phyloP scores from a whole-genome alignment of 148 eudicot species.

The Cornus suecica region DNA sequence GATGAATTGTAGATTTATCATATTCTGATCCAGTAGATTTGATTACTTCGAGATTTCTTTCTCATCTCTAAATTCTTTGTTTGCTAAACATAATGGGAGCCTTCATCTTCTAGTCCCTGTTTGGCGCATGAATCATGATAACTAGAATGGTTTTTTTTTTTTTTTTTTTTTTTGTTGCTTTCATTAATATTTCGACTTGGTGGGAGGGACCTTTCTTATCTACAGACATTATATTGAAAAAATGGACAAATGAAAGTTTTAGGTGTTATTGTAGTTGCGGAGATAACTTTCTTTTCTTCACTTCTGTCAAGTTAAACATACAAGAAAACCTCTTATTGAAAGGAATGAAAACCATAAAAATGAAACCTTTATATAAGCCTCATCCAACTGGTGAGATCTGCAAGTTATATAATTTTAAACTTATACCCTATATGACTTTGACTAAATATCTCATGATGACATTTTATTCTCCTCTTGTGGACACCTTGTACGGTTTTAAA shows the following conservation, averaged over 20 bases:
- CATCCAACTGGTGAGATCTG: no score
- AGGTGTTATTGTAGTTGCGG: no score
- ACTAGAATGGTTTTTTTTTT: neutral
- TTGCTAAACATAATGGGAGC: neutral
- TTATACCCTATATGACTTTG: neutral
- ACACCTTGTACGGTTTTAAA: no score
- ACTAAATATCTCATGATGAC: neutral
- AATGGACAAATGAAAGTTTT: no score
- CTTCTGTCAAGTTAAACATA: no score
- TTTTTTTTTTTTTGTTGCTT: neutral
- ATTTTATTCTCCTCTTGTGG: neutral
- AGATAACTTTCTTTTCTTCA: no score
- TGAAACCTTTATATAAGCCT: no score
- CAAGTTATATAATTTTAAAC: no score
- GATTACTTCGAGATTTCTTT: neutral
- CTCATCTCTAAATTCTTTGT: neutral
- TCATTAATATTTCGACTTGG: neutral
- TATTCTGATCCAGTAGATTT: neutral
- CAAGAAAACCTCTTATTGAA: no score
- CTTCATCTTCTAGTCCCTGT: neutral
- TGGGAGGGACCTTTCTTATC: neutral
- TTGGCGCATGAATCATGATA: neutral
- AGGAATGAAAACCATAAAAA: no score
- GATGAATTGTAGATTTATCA: neutral
- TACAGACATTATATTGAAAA: neutral